These are phyloP conservation scores for Tuber indicum DNA, from an alignment of 495 filamentous ascomycete species.

Conservation along the genomic window DNA sequence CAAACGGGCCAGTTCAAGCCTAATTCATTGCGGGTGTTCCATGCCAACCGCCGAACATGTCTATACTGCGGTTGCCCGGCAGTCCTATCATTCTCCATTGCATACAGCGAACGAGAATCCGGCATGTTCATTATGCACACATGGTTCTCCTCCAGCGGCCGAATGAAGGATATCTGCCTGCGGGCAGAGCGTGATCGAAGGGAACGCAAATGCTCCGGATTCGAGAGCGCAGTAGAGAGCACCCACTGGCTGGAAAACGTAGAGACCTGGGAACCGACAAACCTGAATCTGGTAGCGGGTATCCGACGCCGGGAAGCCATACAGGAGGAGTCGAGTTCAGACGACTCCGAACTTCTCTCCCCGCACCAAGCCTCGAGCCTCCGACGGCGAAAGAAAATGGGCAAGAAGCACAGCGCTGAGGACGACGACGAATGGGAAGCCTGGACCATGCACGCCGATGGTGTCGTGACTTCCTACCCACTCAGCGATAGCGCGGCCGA, in stretches of 20 bases:
- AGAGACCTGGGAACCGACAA: slow-evolving; percentile 47
- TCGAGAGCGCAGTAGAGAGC: slow-evolving; percentile 40
- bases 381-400: slow-evolving; percentile 33
- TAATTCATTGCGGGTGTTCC: slow-evolving; percentile 50
- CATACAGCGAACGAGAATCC: slow-evolving; percentile 51
- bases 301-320: slow-evolving; percentile 39
- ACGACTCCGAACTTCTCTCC: slow-evolving; percentile 28
- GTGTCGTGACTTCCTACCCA: slow-evolving; percentile 44
- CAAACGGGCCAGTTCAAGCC: slow-evolving; percentile 52
- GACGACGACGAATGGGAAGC: slow-evolving; percentile 56
- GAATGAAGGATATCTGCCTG: slow-evolving; percentile 38
- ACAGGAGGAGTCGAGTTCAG: slow-evolving; percentile 33
- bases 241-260: slow-evolving; percentile 43
- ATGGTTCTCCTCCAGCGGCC: slow-evolving; percentile 46
- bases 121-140: slow-evolving; percentile 53
- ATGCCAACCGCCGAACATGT: slow-evolving; percentile 46
- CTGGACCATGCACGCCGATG: slow-evolving; percentile 54
- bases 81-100: slow-evolving; percentile 50
- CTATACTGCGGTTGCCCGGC: slow-evolving; percentile 48
- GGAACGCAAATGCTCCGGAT: slow-evolving; percentile 42
- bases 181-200: slow-evolving; percentile 38
- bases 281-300: slow-evolving; percentile 43
- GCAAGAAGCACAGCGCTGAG: slow-evolving; percentile 16
- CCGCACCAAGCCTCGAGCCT: slow-evolving; percentile 18
- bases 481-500: slow-evolving; percentile 41